Percentiles rank a stretch among this genome's conserved stretches.
Evolutionary conservation across 2,329 filamentous ascomycete species (phyloP).

Genomic region (Phyllosticta paracitricarpa): DNA sequence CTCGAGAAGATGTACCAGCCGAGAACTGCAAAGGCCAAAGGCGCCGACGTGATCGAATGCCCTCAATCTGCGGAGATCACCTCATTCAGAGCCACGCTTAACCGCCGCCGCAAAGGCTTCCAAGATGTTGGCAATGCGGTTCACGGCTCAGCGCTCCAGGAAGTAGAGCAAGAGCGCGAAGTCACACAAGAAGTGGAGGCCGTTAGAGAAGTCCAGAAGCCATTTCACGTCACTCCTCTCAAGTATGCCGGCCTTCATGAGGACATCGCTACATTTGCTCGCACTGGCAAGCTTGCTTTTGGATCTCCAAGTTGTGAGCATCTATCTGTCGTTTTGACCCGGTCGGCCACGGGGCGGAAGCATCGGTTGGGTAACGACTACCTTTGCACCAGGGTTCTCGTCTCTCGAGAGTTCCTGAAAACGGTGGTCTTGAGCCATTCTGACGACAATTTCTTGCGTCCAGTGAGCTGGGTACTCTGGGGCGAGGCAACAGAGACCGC

Average conservation of each 20-base stretch:
- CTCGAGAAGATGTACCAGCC: constrained; percentile 49
- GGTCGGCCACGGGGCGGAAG: constrained; percentile 29
- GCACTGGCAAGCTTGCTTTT: constrained; percentile 32
- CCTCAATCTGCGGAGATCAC: constrained; percentile 10
- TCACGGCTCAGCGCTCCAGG: constrained; percentile 45
- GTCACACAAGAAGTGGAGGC: constrained; percentile 49
- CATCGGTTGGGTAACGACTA: constrained; percentile 18
- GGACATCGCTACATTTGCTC: constrained; percentile 37
- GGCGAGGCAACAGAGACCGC: constrained; percentile 37
- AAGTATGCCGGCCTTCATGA: constrained; percentile 38
- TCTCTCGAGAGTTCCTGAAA: constrained; percentile 39
- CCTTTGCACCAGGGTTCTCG: constrained; percentile 24
- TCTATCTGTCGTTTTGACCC: constrained; percentile 7
- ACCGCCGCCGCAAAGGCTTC: constrained; percentile 23
- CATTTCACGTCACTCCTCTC: constrained; percentile 30
- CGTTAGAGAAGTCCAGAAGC: constrained; percentile 45
- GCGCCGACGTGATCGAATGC: not conserved
- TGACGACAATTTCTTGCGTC: constrained; percentile 35
- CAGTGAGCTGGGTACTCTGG: constrained; percentile 55
- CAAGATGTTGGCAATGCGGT: constrained; percentile 37
- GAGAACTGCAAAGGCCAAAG: constrained; percentile 13
- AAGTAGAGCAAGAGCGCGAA: constrained; percentile 48
- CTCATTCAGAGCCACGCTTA: constrained; percentile 22
- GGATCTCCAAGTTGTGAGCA: not conserved
- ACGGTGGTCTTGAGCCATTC: constrained; percentile 33